A percentile compares a stretch with the other conserved stretches of the same genome.
Conservation (phyloP, 148 eudicot species). For the Diospyros lotus region DNA sequence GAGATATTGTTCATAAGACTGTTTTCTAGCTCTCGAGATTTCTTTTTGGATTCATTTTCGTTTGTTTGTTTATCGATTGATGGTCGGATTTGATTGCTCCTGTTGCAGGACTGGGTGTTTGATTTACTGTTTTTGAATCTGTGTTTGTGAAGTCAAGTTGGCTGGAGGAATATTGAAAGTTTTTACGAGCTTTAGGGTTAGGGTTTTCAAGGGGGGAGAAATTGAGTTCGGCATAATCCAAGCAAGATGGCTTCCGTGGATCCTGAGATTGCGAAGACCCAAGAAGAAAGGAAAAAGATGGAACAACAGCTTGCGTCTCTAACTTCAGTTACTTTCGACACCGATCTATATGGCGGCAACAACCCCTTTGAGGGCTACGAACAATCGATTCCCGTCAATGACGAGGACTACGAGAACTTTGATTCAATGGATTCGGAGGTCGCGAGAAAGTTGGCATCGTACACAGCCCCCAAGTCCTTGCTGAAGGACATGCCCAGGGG, state of each 20-base stretch:
- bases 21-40: too few species aligned
- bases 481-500: conserved; percentile 66
- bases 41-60: too few species aligned
- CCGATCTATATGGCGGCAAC: conserved; percentile 60
- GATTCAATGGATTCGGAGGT: conserved; percentile 59
- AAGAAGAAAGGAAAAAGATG: conserved; percentile 84
- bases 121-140: too few species aligned
- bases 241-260: conserved; percentile 37
- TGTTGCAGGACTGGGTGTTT: too few species aligned
- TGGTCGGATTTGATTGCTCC: too few species aligned
- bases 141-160: too few species aligned
- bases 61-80: too few species aligned
- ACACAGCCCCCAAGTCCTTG: conserved; percentile 74
- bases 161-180: too few species aligned
- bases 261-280: conserved; percentile 69
- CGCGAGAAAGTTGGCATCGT: conserved; percentile 63
- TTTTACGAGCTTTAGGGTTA: too few species aligned
- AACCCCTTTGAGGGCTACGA: conserved; percentile 59
- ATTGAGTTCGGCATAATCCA: too few species aligned
- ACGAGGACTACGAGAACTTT: conserved; percentile 52
- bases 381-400: conserved; percentile 69
- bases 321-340: conserved; percentile 57
- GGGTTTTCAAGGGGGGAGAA: too few species aligned
- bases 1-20: too few species aligned
- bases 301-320: conserved; percentile 73